Evolutionary conservation across 805 yeast genomes (phyloP).

Genomic region (Maudiozyma barnettii): DNA sequence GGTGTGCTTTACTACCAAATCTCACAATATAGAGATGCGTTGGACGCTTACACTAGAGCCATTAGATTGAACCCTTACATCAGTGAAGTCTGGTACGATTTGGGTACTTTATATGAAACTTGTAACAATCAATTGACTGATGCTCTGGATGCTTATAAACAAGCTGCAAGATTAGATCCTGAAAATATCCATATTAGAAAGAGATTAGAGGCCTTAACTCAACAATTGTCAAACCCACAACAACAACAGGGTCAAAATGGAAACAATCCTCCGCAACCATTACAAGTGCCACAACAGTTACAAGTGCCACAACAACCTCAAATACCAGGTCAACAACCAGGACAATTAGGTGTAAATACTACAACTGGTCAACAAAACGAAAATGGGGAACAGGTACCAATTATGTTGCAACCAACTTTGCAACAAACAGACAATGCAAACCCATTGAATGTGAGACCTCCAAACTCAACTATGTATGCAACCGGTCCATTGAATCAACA

Average conservation of each 20-base stretch:
- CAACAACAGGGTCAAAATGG: constrained; percentile 3
- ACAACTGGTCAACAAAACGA: neutral
- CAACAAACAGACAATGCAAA: constrained; percentile 25
- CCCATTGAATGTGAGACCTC: constrained; percentile 24
- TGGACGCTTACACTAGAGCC: constrained; percentile 96
- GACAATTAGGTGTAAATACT: neutral
- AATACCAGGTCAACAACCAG: constrained; percentile 1
- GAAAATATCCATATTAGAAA: constrained; percentile 90
- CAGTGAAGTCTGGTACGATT: constrained; percentile 96
- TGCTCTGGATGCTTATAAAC: constrained; percentile 93
- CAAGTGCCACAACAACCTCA: constrained; percentile 4
- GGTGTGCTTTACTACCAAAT: constrained; percentile 96
- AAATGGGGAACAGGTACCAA: constrained; percentile 17
- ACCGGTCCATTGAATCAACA: constrained; percentile 10
- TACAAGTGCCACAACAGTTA: constrained; percentile 4
- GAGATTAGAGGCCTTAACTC: constrained; percentile 74
- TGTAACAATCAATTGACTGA: constrained; percentile 93
- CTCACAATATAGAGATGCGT: constrained; percentile 90
- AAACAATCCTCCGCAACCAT: constrained; percentile 2
- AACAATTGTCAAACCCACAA: constrained; percentile 33
- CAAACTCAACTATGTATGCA: constrained; percentile 11
- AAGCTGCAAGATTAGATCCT: constrained; percentile 93
- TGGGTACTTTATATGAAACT: constrained; percentile 93
- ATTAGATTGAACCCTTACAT: constrained; percentile 92
- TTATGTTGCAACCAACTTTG: constrained; percentile 26